Conservation (phyloP, 768 basidiomycete species). For the Termitomyces sp. region DNA sequence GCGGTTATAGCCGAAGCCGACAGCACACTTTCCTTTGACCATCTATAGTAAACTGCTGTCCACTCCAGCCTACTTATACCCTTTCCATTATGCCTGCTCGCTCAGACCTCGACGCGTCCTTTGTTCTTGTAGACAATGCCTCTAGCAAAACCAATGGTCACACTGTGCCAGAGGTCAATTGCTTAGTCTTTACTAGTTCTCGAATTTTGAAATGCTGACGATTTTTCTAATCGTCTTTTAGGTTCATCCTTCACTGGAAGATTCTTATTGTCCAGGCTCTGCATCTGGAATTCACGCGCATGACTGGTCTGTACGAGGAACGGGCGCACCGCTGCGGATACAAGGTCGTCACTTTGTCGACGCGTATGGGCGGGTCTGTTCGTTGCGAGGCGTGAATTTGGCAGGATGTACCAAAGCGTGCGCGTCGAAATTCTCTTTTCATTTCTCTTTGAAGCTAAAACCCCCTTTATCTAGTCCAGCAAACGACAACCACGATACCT, state of each 20-base stretch:
- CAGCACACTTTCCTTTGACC: too few species aligned
- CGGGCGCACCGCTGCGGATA: slow-evolving; percentile 53
- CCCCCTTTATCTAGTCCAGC: slow-evolving; percentile 47
- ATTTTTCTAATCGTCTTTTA: background rate
- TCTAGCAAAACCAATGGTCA: background rate
- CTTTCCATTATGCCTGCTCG: slow-evolving; percentile 21
- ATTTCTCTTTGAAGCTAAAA: slow-evolving; percentile 12
- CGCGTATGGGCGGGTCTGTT: slow-evolving; percentile 73
- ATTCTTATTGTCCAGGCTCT: slow-evolving; percentile 47
- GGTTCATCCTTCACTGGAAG: slow-evolving; percentile 47
- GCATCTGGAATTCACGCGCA: slow-evolving; percentile 56
- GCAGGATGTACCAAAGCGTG: slow-evolving; percentile 83
- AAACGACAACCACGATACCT: slow-evolving; percentile 65
- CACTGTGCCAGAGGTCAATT: slow-evolving; percentile 8
- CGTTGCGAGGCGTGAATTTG: slow-evolving; percentile 82
- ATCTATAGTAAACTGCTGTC: too few species aligned
- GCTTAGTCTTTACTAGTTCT: background rate
- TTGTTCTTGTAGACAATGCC: slow-evolving; percentile 42
- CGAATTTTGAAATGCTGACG: background rate
- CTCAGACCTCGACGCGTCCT: slow-evolving; percentile 47
- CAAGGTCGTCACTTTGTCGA: slow-evolving; percentile 86
- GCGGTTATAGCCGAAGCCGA: too few species aligned
- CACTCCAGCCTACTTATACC: background rate
- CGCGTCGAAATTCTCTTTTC: slow-evolving; percentile 22
- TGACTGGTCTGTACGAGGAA: slow-evolving; percentile 63